Conservation (phyloP, 208 protist genomes). For the Trypanosomatidae sp. region DNA sequence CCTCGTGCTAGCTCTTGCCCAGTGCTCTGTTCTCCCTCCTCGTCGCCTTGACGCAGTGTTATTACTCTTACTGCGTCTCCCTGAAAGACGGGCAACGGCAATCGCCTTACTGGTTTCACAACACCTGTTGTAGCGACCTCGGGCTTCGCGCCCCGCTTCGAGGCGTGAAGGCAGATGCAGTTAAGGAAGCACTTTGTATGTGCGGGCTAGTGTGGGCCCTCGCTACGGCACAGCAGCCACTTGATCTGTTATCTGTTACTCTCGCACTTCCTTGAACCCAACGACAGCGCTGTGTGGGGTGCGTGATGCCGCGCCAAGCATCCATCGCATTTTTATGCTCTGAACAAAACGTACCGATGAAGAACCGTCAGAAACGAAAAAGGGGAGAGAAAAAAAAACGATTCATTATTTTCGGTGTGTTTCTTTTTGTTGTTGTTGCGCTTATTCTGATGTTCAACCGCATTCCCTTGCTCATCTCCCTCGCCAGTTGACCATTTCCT, state of each 20-base stretch:
- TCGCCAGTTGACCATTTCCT: not conserved
- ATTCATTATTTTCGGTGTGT: not conserved
- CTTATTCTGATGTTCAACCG: not conserved
- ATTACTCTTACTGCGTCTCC: constrained; percentile 12
- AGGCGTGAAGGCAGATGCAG: not conserved
- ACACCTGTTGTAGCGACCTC: not conserved
- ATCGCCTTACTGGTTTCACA: not conserved
- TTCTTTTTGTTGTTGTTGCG: not conserved
- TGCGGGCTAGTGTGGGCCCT: not conserved
- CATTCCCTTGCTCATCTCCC: not conserved
- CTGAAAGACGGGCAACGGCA: not conserved
- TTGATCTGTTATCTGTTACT: not conserved
- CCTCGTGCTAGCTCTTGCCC: not conserved
- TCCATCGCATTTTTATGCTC: not conserved
- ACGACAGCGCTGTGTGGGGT: not conserved
- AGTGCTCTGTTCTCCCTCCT: not conserved
- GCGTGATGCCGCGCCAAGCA: not conserved
- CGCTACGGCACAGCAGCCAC: not conserved
- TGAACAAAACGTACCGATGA: not conserved
- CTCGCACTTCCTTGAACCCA: not conserved
- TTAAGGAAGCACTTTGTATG: not conserved
- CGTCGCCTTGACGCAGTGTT: not conserved
- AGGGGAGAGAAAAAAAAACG: not conserved
- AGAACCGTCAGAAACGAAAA: not conserved
- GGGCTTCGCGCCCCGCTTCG: not conserved